Base-by-base conservation (phyloP, 495 filamentous ascomycete species). In the Cudoniella acicularis region DNA sequence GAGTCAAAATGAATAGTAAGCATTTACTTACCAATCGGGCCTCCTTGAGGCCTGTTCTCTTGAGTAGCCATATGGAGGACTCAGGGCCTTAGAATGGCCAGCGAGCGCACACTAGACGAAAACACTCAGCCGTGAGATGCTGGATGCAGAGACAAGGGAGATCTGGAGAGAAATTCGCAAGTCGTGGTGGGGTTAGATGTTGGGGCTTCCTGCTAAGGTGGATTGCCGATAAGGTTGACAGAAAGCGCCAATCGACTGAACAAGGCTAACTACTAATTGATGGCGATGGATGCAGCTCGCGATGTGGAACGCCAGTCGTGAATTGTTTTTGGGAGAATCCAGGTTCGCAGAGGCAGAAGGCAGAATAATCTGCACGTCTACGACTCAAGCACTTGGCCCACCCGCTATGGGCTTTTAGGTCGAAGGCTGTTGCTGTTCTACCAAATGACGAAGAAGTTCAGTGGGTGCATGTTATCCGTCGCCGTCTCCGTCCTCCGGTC, bases 1-100 rank as follows among this genome's bases (percentile, higher is more conserved):
- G 62, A 48, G n/a, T n/a, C n/a, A n/a, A n/a, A 41, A 55, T 41
- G 53, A 56, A 60, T 62, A 59, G 54, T 62, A 61, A 65, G 52
- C 59, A 45, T 46, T 17, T n/a, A 66, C 63, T 11, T 60, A 66
- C 63, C 59, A 52, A 53, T 24, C 21, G 42, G 43, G 27, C 56
- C 59, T 49, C 20, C 46, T 21, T 41, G 45, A 47, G 56, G 56
- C 36, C 52, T 16, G 41, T 58, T 50, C 24, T 62, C 56, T 45
- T 60, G 59, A 9, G 36, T n/a, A 18, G 63, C 50, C 63, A 66
- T 66, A 52, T 18, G 56, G 55, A 36, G 43, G 27, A n/a, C n/a
- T 13, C 17, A 9, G 18, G 42, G 11, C 25, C 17, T 42, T 25
- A 54, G 23, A 41, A 8, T n/a, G 27, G 30, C 8, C 16, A 23